Conservation (phyloP, 352 stramenopile genomes). For the Pythium dissotocum region DNA sequence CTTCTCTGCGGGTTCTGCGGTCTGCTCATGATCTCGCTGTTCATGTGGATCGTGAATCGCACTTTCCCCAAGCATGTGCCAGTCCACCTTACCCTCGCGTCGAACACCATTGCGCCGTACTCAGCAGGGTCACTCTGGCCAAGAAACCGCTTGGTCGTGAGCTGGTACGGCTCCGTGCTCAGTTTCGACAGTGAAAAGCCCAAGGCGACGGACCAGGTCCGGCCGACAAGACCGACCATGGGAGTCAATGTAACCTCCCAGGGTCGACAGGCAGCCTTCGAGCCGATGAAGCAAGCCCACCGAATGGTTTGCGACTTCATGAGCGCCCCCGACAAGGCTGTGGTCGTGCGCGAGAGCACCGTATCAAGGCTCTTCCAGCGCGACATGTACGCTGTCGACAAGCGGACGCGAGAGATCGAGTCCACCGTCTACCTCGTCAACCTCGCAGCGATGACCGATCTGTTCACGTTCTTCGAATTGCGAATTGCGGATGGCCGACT, state of each 20-base stretch:
- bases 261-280: not conserved
- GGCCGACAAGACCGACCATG: not conserved
- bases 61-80: no score
- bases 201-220: not conserved
- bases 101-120: no score
- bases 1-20: no score
- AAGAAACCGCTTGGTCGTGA: not conserved
- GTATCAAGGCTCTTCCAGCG: not conserved
- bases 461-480: constrained; percentile 13
- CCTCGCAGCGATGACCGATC: constrained; percentile 27
- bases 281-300: not conserved
- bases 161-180: not conserved
- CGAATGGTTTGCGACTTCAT: not conserved
- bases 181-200: not conserved
- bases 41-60: no score
- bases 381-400: constrained; percentile 1
- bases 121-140: not conserved
- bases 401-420: constrained; percentile 13
- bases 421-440: constrained; percentile 21
- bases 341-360: not conserved
- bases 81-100: no score
- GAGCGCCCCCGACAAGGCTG: constrained; percentile 7
- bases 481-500: not conserved
- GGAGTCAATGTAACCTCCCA: not conserved
- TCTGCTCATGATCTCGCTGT: no score